These are phyloP conservation scores for Colletotrichum melonis DNA, from an alignment of 2,329 filamentous ascomycete genomes.

Conservation along the genomic window DNA sequence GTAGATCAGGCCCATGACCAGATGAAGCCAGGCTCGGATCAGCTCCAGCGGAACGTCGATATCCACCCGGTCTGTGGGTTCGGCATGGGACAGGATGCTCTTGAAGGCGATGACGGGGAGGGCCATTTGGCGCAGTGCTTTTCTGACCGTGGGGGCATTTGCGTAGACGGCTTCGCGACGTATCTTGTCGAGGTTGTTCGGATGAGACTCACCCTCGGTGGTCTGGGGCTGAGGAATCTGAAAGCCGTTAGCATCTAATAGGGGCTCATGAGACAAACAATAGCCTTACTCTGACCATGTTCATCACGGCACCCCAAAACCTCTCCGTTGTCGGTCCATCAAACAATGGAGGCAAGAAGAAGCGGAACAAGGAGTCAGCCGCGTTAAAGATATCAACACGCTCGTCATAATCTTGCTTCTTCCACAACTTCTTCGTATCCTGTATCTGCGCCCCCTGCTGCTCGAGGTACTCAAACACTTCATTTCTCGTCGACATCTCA, in stretches of 20 bases:
- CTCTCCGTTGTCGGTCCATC: conserved; percentile 51
- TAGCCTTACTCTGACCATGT: conserved; percentile 43
- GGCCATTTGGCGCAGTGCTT: conserved; percentile 30
- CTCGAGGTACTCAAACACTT: conserved; percentile 42
- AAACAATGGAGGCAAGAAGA: conserved; percentile 53
- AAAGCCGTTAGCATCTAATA: not conserved
- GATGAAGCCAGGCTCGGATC: conserved; percentile 54
- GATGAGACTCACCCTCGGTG: not conserved
- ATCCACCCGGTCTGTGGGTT: conserved; percentile 29
- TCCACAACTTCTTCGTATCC: conserved; percentile 9
- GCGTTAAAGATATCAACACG: conserved; percentile 54
- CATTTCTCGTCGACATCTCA: conserved; percentile 39
- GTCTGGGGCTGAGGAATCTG: not conserved
- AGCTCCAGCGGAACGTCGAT: conserved; percentile 50
- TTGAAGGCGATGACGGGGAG: conserved; percentile 37
- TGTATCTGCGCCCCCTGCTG: conserved; percentile 16
- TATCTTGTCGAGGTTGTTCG: not conserved
- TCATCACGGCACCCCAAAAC: conserved; percentile 56
- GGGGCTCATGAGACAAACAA: no score
- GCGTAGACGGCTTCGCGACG: conserved; percentile 4
- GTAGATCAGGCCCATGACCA: conserved; percentile 51
- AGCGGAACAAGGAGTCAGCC: conserved; percentile 51
- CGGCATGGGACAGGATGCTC: conserved; percentile 38
- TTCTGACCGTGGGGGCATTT: conserved; percentile 31
- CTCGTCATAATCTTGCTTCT: conserved; percentile 45